Percentiles rank a stretch among this genome's conserved stretches.
Conservation (phyloP, 2,329 filamentous ascomycete species). For the Exophiala sideris region DNA sequence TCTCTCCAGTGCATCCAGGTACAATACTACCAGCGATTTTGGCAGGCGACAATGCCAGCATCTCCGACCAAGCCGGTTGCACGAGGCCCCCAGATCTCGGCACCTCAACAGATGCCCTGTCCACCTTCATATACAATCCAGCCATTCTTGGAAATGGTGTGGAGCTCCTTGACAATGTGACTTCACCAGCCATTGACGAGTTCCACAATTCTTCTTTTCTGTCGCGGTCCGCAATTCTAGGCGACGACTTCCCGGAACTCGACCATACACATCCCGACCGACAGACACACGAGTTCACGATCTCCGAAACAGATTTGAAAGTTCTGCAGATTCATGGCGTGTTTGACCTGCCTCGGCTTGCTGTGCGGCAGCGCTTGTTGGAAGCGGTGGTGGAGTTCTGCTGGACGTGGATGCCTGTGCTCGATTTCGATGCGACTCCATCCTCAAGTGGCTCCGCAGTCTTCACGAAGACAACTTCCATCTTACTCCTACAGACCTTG, state of each 20-base stretch:
- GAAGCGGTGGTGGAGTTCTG: constrained; percentile 14
- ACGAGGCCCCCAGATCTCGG: neutral
- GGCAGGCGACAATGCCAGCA: neutral
- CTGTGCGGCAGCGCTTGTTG: constrained; percentile 14
- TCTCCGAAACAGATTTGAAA: constrained; percentile 13
- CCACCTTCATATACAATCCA: constrained; percentile 9
- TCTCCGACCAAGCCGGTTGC: neutral
- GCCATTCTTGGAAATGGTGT: constrained; percentile 1
- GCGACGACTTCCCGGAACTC: constrained; percentile 17
- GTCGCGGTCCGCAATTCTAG: constrained; percentile 14
- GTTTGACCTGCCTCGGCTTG: constrained; percentile 15
- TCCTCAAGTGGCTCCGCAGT: neutral
- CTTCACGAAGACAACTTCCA: constrained; percentile 1
- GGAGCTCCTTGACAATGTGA: constrained; percentile 6
- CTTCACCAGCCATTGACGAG: constrained; percentile 9
- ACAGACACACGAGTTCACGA: constrained; percentile 4
- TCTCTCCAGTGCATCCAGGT: neutral
- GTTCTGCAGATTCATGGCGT: constrained; percentile 15
- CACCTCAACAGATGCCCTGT: neutral
- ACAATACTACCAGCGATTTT: neutral
- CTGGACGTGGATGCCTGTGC: constrained; percentile 21
- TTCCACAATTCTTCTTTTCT: constrained; percentile 18
- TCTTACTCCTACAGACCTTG: constrained; percentile 14
- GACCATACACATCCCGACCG: constrained; percentile 16
- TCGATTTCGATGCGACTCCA: neutral